These are phyloP conservation scores for Panaeolus papilionaceus DNA, from an alignment of 768 basidiomycete genomes.

Conservation along the genomic window DNA sequence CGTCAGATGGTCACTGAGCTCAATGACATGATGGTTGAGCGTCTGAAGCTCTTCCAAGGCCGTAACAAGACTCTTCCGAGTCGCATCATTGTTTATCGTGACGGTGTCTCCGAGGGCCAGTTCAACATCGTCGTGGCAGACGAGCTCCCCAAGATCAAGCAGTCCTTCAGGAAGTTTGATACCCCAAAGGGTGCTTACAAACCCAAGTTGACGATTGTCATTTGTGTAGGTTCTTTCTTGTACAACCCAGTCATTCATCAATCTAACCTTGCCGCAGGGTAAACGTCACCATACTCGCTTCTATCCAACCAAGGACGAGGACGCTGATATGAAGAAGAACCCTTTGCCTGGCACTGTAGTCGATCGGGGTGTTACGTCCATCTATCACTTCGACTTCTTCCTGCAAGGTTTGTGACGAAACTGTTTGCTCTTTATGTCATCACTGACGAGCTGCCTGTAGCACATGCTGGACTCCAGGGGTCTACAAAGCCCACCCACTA, in stretches of 20 bases:
- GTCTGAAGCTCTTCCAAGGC: slow-evolving; percentile 57
- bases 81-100: slow-evolving; percentile 76
- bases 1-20: slow-evolving; percentile 78
- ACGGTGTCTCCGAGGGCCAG: slow-evolving; percentile 88
- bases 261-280: slow-evolving; percentile 35
- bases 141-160: slow-evolving; percentile 69
- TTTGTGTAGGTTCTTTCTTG: slow-evolving; percentile 64
- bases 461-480: slow-evolving; percentile 79
- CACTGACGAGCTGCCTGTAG: slow-evolving; percentile 35
- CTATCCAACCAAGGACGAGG: slow-evolving; percentile 59
- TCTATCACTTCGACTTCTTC: slow-evolving; percentile 72
- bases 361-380: slow-evolving; percentile 77
- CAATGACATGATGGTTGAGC: slow-evolving; percentile 67
- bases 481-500: slow-evolving; percentile 81
- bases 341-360: slow-evolving; percentile 81
- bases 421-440: neutral
- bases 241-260: slow-evolving; percentile 15
- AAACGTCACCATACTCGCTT: slow-evolving; percentile 65
- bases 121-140: slow-evolving; percentile 65
- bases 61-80: slow-evolving; percentile 63
- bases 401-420: slow-evolving; percentile 55
- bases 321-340: slow-evolving; percentile 72
- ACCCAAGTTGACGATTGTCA: slow-evolving; percentile 72
- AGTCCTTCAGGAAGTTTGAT: slow-evolving; percentile 60
- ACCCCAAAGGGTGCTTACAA: slow-evolving; percentile 44